Evolutionary conservation across 2,329 filamentous ascomycete species (phyloP), one percentile per base, ranked within the genome.

Genomic region (Colletotrichum horii): DNA sequence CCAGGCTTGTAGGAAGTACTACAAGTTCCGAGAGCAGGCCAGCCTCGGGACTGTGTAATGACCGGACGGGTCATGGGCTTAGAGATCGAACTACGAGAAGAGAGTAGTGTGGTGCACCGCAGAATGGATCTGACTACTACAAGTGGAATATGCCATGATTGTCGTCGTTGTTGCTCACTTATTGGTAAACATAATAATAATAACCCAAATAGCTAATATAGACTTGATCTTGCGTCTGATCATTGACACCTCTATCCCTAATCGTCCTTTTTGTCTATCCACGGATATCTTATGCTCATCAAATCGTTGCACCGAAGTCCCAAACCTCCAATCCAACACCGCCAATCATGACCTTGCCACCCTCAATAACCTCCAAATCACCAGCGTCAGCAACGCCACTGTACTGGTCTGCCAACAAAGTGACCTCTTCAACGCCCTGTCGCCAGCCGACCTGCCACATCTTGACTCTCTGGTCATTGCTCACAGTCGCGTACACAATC

Each of bases 401-500:
- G 77, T 90, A 91, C 22, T 82, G 80, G 76, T 91, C 87, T 30
- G 85, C 87, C n/a, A 89, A 76, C 68, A 91, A 79, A 62, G 84
- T 81, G 5, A 90, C 26, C 16, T 75, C 78, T 24, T 74, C 60
- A 4, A 66, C 26, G 66, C 78, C 65, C 56, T 78, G 61, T 69
- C 76, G 14, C 72, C 78, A 66, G 26, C 71, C 66, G 70, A 89
- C 79, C 60, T 81, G 80, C 91, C 91, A 93, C 7, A 86, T 79
- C 84, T 90, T 92, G 64, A 93, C 82, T 19, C 90, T 85, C 83
- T 93, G 92, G 81, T 93, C 92, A 76, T 92, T 93, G 80, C 91
- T 90, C 36, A 87, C 85, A 11, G 85, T 90, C 32, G 88, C 84
- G 19, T 79, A 60, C n/a, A 74, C 76, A 71, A 26, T 66, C 71